A percentile compares a stretch with the other conserved stretches of the same genome.
These are phyloP conservation scores for Xylariaceae sp. DNA, from an alignment of 2,329 filamentous ascomycete species.

Conservation along the genomic window DNA sequence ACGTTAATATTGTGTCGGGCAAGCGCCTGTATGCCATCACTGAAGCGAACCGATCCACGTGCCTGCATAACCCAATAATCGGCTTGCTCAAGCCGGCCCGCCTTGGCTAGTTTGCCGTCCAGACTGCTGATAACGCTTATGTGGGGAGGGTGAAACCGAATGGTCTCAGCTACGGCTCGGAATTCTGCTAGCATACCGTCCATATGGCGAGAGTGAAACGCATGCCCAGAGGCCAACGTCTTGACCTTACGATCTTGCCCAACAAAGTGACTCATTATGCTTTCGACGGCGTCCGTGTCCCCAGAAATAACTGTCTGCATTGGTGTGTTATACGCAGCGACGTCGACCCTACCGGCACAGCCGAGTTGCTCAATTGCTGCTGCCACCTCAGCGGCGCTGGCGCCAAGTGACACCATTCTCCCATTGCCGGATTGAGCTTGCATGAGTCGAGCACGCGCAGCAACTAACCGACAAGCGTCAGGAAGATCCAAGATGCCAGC, in stretches of 20 bases:
- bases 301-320: conserved; percentile 40
- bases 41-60: conserved; percentile 39
- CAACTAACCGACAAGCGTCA: conserved; percentile 43
- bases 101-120: conserved; percentile 29
- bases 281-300: conserved; percentile 28
- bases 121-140: conserved; percentile 35
- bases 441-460: conserved; percentile 42
- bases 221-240: conserved; percentile 31
- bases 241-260: conserved; percentile 31
- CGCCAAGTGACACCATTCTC: conserved; percentile 40
- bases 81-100: conserved; percentile 32
- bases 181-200: conserved; percentile 35
- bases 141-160: conserved; percentile 29
- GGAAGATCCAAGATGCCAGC: conserved; percentile 41
- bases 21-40: conserved; percentile 38
- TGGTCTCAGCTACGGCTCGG: conserved; percentile 30
- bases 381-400: conserved; percentile 32
- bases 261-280: conserved; percentile 25
- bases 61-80: conserved; percentile 40
- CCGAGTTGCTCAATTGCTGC: conserved; percentile 29
- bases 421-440: conserved; percentile 28
- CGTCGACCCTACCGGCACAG: conserved; percentile 27
- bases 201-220: conserved; percentile 39
- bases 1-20: conserved; percentile 32
- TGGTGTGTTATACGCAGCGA: conserved; percentile 37